Conservation (phyloP, 1,284 basidiomycete genomes). For the Dichomitus squalens region DNA sequence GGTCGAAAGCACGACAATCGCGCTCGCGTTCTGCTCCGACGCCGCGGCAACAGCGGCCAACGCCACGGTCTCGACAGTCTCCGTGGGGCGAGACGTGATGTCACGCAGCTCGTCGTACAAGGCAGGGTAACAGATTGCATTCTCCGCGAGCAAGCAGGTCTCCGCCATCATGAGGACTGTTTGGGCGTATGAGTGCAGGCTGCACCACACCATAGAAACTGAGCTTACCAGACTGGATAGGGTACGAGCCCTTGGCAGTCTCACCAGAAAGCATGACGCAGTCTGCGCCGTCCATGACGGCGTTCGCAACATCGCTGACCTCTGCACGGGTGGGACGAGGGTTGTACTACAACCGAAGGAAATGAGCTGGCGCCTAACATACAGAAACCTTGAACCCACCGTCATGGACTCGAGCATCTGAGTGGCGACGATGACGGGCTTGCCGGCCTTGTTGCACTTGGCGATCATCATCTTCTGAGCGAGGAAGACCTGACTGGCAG, state of each 20-base stretch:
- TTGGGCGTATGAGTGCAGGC: constrained; percentile 16
- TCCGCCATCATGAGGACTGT: constrained; percentile 98
- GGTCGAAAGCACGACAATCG: constrained; percentile 96
- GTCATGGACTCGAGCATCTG: constrained; percentile 99
- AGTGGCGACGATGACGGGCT: constrained; percentile 98
- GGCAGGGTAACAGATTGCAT: constrained; percentile 91
- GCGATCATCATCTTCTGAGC: constrained; percentile 99
- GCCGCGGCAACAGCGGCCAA: constrained; percentile 94
- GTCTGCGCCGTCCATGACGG: constrained; percentile 95
- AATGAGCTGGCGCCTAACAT: background rate
- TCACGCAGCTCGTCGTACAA: constrained; percentile 87
- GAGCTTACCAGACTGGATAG: constrained; percentile 83
- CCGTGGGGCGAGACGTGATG: constrained; percentile 83
- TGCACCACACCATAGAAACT: background rate
- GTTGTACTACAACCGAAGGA: constrained; percentile 68
- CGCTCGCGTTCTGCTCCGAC: constrained; percentile 91
- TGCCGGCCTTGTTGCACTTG: constrained; percentile 95
- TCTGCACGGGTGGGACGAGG: constrained; percentile 96
- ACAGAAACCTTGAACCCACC: constrained; percentile 44
- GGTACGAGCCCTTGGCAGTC: constrained; percentile 95
- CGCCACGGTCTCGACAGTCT: constrained; percentile 92
- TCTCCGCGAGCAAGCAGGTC: constrained; percentile 93
- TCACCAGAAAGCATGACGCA: constrained; percentile 99
- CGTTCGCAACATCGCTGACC: constrained; percentile 97
- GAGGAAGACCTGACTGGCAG: constrained; percentile 95